phyloP scores from a whole-genome alignment of 768 basidiomycete species.

The Mycena kentingensis region DNA sequence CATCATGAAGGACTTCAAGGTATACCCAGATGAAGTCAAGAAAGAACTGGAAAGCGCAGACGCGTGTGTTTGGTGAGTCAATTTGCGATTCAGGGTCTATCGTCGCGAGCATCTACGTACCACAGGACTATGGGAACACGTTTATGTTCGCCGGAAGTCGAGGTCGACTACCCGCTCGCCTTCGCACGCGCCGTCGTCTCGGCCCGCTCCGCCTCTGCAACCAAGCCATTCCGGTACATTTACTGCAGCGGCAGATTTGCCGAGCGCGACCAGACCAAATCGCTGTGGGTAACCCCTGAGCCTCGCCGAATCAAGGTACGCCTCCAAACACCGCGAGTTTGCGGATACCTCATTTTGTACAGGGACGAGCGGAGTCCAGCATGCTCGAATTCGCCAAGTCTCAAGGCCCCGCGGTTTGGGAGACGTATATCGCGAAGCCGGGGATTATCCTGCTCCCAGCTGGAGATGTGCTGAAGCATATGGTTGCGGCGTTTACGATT shows the following conservation, averaged over 20 bases:
- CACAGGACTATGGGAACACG: constrained; percentile 7
- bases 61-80: constrained; percentile 12
- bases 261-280: constrained; percentile 8
- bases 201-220: neutral
- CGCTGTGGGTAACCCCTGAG: constrained; percentile 1
- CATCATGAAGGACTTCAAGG: constrained; percentile 15
- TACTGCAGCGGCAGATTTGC: constrained; percentile 8
- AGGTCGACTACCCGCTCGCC: constrained; percentile 13
- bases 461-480: neutral
- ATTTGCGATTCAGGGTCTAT: too few relatives aligned
- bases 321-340: too few relatives aligned
- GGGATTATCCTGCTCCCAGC: neutral
- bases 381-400: constrained; percentile 3
- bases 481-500: neutral
- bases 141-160: constrained; percentile 6
- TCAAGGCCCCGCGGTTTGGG: constrained; percentile 2
- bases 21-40: neutral
- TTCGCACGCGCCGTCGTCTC: neutral
- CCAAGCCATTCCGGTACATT: constrained; percentile 11
- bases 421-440: constrained; percentile 11
- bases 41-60: constrained; percentile 6
- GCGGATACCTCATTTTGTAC: too few relatives aligned
- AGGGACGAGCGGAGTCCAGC: constrained; percentile 7
- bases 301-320: constrained; percentile 6
- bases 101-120: neutral